phyloP scores from a whole-genome alignment of 345 rosid genomes.

The Salix brachista region DNA sequence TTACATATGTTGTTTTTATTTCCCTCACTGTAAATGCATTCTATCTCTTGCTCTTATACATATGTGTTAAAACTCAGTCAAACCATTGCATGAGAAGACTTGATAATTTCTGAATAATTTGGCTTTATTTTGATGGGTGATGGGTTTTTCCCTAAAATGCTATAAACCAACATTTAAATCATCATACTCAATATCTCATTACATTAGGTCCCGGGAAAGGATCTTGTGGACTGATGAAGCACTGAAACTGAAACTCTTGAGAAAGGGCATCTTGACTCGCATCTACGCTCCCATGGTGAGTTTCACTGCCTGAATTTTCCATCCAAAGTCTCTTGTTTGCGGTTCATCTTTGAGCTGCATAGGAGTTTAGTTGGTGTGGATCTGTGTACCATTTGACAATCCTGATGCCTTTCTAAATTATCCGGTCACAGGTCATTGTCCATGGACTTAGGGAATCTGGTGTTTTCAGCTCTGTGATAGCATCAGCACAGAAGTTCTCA shows the following conservation, averaged over 20 bases:
- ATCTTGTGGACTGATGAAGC: conserved; percentile 71
- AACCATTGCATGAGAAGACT: not conserved
- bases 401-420: not conserved
- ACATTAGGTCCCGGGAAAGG: conserved; percentile 65
- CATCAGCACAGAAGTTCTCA: conserved; percentile 36
- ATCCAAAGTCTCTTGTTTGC: not conserved
- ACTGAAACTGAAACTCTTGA: conserved; percentile 59
- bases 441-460: conserved; percentile 79
- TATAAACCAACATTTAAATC: not conserved
- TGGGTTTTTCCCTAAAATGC: not conserved
- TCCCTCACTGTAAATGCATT: not conserved
- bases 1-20: not conserved
- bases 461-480: conserved; percentile 51
- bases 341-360: conserved; percentile 1
- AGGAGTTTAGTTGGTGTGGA: not conserved
- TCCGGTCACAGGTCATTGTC: conserved; percentile 51
- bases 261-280: conserved; percentile 73
- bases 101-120: not conserved
- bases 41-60: too few relatives aligned
- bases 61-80: not conserved
- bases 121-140: not conserved
- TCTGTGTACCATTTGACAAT: not conserved
- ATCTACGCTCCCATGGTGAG: conserved; percentile 85
- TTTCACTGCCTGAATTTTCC: conserved; percentile 4
- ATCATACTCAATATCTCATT: not conserved